A percentile compares a stretch with the other conserved stretches of the same genome.
phyloP scores from a whole-genome alignment of 345 rosid genomes.

The Populus deltoides region DNA sequence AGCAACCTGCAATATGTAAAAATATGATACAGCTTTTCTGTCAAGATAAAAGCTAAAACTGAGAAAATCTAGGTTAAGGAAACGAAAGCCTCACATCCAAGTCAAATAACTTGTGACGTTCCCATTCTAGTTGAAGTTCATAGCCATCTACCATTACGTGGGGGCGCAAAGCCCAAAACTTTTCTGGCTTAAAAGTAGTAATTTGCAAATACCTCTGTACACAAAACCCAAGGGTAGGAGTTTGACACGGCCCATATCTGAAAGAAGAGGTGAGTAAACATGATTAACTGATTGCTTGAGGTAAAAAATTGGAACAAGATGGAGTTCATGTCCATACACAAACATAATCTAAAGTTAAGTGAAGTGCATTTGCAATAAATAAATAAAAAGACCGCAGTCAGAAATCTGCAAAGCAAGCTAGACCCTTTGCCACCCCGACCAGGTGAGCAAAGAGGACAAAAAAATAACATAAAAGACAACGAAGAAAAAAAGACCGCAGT shows the following conservation, averaged over 20 bases:
- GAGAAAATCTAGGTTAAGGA: constrained; percentile 3
- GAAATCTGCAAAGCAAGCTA: not conserved
- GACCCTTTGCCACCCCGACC: not conserved
- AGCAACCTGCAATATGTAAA: constrained; percentile 57
- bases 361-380: not conserved
- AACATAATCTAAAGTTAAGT: not conserved
- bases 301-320: not conserved
- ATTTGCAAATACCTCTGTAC: constrained; percentile 90
- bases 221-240: constrained; percentile 96
- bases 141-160: constrained; percentile 56
- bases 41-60: not conserved
- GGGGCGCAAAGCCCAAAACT: constrained; percentile 76
- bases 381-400: not conserved
- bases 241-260: constrained; percentile 98
- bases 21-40: constrained; percentile 5
- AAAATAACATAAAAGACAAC: not conserved
- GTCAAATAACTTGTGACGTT: constrained; percentile 80
- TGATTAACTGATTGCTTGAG: constrained; percentile 6
- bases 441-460: not conserved
- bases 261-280: constrained; percentile 30
- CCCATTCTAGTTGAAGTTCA: constrained; percentile 92
- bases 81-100: constrained; percentile 58
- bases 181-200: constrained; percentile 83
- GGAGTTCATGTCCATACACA: not conserved
- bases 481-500: not conserved